Evolutionary conservation across 352 stramenopile species (phyloP), one percentile per base, ranked within the genome.

Genomic region (Halophytophthora batemanensis): DNA sequence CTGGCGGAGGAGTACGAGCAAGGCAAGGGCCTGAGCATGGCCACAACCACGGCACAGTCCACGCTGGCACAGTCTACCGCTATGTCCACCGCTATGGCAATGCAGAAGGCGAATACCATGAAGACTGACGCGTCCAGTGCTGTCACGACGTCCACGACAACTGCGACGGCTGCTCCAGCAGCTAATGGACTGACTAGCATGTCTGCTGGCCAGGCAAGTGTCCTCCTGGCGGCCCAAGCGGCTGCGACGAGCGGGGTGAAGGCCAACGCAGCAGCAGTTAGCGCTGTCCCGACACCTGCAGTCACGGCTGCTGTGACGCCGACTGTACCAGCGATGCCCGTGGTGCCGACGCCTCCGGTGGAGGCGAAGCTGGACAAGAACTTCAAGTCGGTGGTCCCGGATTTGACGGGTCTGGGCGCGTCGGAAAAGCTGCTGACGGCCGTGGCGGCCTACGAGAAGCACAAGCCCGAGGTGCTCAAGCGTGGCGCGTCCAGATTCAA

Each of bases 371-470:
- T 73, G 35, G 64, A 80, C 46, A 66, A 78, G 14, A 76, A 57
- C 35, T 82, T 86, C 48, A 71, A 83, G 61, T 88, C 80, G 23
- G 80, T 90, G 15, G 59, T 90, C 35, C 80, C 80, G 2, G 80
- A 90, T 42, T 69, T 90, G 50, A 86, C 77, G 34, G 82, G 77
- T 15, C 61, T 93, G 21, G 72, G 70, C 44, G 80, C 82, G 6
- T 87, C 82, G 2, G 82, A 93, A 61, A 89, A 86, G 50, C 64
- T 93, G 29, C 61, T 93, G 36, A 87, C 79, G 18, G 82, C 80
- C 1, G 80, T 93, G 19, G 75, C 82, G 19, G 80, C 82, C 11
- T 91, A 87, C 45, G 82, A 90, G 56, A 93, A 93, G 55, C 76
- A 93, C 50, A 88, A 91, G 15, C 82, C 82, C 2, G 76, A 90